Base-by-base conservation (phyloP, 768 basidiomycete species). In the Termitomyces sp. region DNA sequence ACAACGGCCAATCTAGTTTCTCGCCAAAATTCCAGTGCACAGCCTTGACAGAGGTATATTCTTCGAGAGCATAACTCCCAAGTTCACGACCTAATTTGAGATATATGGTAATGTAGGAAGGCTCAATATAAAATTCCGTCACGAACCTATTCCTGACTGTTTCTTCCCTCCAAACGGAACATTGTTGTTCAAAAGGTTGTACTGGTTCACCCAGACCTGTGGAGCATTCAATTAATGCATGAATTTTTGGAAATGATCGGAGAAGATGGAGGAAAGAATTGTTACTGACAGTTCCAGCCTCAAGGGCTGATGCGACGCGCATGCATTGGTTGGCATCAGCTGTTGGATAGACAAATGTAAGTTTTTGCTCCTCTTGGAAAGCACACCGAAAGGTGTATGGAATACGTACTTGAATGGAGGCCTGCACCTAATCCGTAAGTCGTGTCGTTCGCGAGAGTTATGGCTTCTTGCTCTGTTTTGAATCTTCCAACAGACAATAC, bases 121-220 rank as follows among this genome's bases (percentile, higher is more conserved):
- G 25, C 46, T 56, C 46, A 7, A 47, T 62, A 25, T 31, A 49
- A 45, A 29, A 59, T 34, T 17, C 4, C 47, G 12, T 5, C n/a
- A 74, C 82, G 60, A 66, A 90, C 91, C 89, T 68, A 92, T 87
- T 56, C 94, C 94, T 47, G 90, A 92, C 71, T 92, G 89, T 75
- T 96, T 96, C 79, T 91, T 96, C 29, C 96, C 96, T 42, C 96
- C 96, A 69, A 98, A 98, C 1, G 96, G 96, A 49, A 94, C 88
- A 61, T 96, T 93, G 72, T 92, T 92, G 75, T 85, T 83, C 59
- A 96, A 73, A 12, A 90, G 46, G 69, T 89, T 91, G 76, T 94
- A 96, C 69, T 93, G 88, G 73, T 98, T 98, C 62, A 95, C 83
- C 94, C 95, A 97, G 46, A 94, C 89, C 88, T 91, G 37, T 31